Base-by-base conservation (phyloP, 371 early-diverging fungal species). In the Thermomucor indicae-seudaticae region DNA sequence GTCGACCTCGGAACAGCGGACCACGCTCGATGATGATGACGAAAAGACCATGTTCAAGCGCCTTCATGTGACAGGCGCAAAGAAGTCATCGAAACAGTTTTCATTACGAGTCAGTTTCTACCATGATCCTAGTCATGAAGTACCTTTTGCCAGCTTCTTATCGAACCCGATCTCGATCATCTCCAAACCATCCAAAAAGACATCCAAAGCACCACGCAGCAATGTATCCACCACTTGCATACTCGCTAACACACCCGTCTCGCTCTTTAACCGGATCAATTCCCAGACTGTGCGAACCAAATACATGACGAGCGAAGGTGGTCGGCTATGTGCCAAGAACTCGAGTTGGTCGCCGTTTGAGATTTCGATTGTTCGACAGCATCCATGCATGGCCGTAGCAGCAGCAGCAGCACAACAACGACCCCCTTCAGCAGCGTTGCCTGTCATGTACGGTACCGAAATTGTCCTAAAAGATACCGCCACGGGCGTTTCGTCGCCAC, bases 111-210 rank as follows among this genome's bases (percentile, higher is more conserved):
- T 90, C 31, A 70, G 73, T 49, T 58, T 82, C 29, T 53, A 41
- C 24, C 11, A 30, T 27, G 10, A 49, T 19, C 44, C 22, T 17
- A 12, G 20, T 14, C 47, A 50, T 17, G 48, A 50, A 0, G 52
- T 47, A 14, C 60, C 64, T 6, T 71, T 71, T 52, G 86, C 84
- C 14, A 72, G 76, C 12, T 85, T 88, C 42, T 66, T 80, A 43
- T 90, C 90, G 14, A 71, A 75, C 16, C 84, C 90, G 0, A 81
- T 91, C 27, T 67, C 81, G 4, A 86, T 92, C 60, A 88, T 92
- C 32, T 91, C 91, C 50, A 92, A 92, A 62, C 92, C 92, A 5
- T 84, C 85, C 41, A 91, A 90, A 58, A 92, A 92, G 74, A 86
- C 85, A 0, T 83, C 85, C 42, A 89, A 88, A 56, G 83, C 88